Base-by-base conservation (phyloP, 805 yeast species). In the Spathaspora arborariae region DNA sequence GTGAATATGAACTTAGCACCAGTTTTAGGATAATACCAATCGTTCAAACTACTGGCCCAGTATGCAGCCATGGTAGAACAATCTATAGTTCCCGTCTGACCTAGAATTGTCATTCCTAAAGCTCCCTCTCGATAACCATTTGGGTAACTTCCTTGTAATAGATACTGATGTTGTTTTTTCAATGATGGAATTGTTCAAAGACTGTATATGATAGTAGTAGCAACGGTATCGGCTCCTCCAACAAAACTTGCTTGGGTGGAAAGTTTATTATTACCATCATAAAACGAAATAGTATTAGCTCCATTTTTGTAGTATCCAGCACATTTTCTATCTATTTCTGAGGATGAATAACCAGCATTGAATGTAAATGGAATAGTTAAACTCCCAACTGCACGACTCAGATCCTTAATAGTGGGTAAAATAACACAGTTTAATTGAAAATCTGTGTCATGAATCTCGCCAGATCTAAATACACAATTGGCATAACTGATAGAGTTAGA, bases 361-460 rank as follows among this genome's bases (percentile, higher is more conserved):
- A 64, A 64, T 7, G 59, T 36, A 24, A 63, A 34, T 8, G 64
- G 62, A 38, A 64, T 51, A 2, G 43, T 13, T 15, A 55, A 45
- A 4, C 51, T 37, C 15, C 67, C 67, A 20, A 33, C 34, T 5
- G 49, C 60, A 7, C 22, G 20, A 11, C 55, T 48, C n/a, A 26
- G 15, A 1, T 53, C 10, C 2, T 21, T 33, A 11, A 63, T 50
- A 8, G 15, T 41, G 52, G 44, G 15, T n/a, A 42, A 13, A 22
- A 48, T 40, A 5, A 15, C 52, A 56, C 68, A 63, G 9, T 44
- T 34, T 15, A 63, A 39, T 22, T 42, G 26, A 2, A 62, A 56
- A 44, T 45, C 51, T 27, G 53, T 43, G n/a, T 48, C 49, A 33
- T 49, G 16, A 13, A 50, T 16, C 16, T 53, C 54, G 24, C 63